These are phyloP conservation scores for Hypoxylon sp. DNA, from an alignment of 2,329 filamentous ascomycete species.

Conservation along the genomic window DNA sequence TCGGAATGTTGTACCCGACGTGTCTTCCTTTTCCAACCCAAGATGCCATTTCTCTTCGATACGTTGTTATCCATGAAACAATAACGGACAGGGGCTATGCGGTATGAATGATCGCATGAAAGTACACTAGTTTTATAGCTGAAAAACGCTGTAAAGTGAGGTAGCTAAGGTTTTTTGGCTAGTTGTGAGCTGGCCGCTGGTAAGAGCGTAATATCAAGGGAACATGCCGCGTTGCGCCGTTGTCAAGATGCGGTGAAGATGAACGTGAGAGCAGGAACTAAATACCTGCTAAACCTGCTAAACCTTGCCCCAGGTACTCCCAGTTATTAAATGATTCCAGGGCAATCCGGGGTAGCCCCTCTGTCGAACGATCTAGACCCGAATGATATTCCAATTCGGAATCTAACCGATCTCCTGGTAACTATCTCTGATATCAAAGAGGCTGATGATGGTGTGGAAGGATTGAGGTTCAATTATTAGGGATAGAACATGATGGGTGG, in stretches of 20 bases:
- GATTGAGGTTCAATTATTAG: neutral
- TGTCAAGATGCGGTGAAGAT: too few species aligned
- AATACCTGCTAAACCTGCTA: too few species aligned
- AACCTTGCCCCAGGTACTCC: too few species aligned
- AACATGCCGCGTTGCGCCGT: too few species aligned
- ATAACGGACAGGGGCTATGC: neutral
- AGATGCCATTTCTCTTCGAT: neutral
- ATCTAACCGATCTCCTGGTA: neutral
- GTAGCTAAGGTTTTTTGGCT: too few species aligned
- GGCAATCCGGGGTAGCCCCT: too few species aligned
- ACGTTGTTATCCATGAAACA: neutral
- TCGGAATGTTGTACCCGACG: constrained; percentile 9
- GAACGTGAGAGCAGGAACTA: too few species aligned
- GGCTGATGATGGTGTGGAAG: neutral
- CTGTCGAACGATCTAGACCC: too few species aligned
- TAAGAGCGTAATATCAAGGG: too few species aligned
- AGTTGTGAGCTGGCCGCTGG: too few species aligned
- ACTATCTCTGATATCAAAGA: neutral
- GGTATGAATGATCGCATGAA: neutral
- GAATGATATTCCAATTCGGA: neutral
- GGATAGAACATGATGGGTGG: neutral
- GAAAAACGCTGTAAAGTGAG: too few species aligned
- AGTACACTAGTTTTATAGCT: neutral
- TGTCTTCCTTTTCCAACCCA: constrained; percentile 3
- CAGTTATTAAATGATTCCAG: too few species aligned